Percentiles rank a stretch among this genome's conserved stretches.
Evolutionary conservation across 805 yeast genomes (phyloP).

Genomic region (Candida dajiaensis): DNA sequence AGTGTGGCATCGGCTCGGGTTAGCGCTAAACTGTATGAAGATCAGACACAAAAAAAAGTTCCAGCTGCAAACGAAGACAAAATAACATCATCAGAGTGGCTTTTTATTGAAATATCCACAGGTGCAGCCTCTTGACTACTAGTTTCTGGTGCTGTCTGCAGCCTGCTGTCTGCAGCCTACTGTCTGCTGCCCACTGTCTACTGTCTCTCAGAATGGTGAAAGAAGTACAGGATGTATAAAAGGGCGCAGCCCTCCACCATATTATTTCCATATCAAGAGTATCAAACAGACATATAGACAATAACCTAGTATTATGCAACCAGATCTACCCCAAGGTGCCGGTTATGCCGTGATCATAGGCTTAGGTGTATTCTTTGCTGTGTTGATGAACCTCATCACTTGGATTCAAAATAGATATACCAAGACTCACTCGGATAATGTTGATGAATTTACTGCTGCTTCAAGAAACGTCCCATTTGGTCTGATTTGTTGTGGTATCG

Average conservation of each 20-base stretch:
- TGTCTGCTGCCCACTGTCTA: background rate
- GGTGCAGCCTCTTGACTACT: too few relatives aligned
- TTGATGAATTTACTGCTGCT: constrained; percentile 40
- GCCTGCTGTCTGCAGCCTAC: background rate
- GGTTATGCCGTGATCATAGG: constrained; percentile 85
- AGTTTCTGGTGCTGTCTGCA: too few relatives aligned
- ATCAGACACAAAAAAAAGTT: background rate
- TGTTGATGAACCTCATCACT: constrained; percentile 35
- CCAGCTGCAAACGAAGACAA: background rate
- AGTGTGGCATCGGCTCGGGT: background rate
- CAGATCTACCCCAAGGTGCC: constrained; percentile 50
- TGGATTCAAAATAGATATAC: constrained; percentile 31
- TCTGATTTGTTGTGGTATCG: constrained; percentile 36
- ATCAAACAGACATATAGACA: too few relatives aligned
- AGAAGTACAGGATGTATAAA: background rate
- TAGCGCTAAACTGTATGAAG: too few relatives aligned
- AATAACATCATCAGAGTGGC: background rate
- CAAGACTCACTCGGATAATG: constrained; percentile 20
- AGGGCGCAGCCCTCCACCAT: background rate
- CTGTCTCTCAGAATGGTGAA: background rate
- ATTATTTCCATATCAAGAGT: too few relatives aligned
- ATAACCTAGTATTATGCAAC: constrained; percentile 2
- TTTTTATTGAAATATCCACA: too few relatives aligned
- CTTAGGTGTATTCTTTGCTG: constrained; percentile 46
- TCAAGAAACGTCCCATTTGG: constrained; percentile 39